Evolutionary conservation across 2,329 filamentous ascomycete genomes (phyloP), one percentile per base, ranked within the genome.

Genomic region (Neodidymelliopsis sp.): DNA sequence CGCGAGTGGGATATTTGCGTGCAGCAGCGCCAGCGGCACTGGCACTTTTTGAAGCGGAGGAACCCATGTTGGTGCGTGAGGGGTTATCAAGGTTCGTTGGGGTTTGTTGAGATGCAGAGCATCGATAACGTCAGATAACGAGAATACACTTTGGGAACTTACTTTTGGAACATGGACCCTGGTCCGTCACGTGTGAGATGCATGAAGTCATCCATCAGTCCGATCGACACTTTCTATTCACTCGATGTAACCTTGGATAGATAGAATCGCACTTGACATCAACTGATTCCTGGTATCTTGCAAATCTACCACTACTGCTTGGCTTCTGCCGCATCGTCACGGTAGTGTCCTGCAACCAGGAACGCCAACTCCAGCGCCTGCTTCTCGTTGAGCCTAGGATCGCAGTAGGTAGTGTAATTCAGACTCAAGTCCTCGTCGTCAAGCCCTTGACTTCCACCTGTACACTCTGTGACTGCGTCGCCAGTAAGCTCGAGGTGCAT

Each of bases 341-440:
- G 75, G 65, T 85, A 94, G 66, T 92, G 89, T 4, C 91, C 91
- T 0, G 94, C 94, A 36, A 99, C 87, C 65, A 97, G 75, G 73
- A 99, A 99, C 0, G 94, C 92, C 71, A 97, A 75, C 78, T 99
- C 94, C 11, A 99, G 81, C 1, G 94, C 92, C 78, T 99, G 94
- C 77, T 97, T 97, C 81, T 97, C 94, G 69, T 99, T 99, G 60
- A 99, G 77, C 18, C 94, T 79, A 4, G 94, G 94, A 72, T 99
- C 94, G 72, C 94, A 99, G 78, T 93, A 97, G 27, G 89, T 96
- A 4, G 91, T 96, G 75, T 99, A 99, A 66, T 96, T 92, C 57
- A 91, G 83, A 2, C 88, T 88, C 63, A 99, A 72, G 67, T 97
- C 93, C 54, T 94, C 89, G 73, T 97, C 94, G 25, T 84, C 89